phyloP scores from a whole-genome alignment of 1,284 basidiomycete species.

The Tylopilus orsonianus region DNA sequence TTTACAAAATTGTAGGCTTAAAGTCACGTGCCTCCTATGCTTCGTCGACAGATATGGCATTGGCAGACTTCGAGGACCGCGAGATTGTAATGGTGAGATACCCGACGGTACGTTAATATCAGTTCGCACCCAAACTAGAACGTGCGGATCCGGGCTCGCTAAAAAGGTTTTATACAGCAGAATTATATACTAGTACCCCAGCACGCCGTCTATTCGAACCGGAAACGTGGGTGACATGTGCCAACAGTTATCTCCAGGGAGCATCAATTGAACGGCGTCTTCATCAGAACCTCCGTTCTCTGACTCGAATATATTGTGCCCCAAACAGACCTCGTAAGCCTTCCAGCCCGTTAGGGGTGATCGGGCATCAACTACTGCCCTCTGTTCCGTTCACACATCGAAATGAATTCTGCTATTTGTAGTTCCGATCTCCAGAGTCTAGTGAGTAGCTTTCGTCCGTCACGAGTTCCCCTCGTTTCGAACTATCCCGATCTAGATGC shows the following conservation, averaged over 20 bases:
- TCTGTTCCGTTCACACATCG: neutral
- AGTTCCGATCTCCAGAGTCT: conserved; percentile 8
- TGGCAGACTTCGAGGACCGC: neutral
- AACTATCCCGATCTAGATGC: conserved; percentile 13
- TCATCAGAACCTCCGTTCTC: conserved; percentile 4
- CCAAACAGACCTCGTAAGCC: neutral
- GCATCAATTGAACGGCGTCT: conserved; percentile 1
- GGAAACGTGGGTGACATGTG: conserved; percentile 21
- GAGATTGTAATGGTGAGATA: conserved; percentile 4
- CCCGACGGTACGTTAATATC: neutral
- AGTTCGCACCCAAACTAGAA: neutral
- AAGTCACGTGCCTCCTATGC: conserved; percentile 21
- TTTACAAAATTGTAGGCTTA: conserved; percentile 18
- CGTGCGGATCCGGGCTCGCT: conserved; percentile 2
- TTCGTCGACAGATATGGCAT: neutral
- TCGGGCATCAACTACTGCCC: neutral
- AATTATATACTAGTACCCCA: neutral
- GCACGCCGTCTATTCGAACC: conserved; percentile 6
- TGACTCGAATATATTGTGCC: neutral
- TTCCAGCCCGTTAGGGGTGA: neutral
- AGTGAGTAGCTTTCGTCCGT: conserved; percentile 5
- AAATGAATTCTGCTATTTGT: neutral
- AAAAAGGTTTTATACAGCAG: conserved; percentile 1
- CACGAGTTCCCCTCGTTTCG: neutral
- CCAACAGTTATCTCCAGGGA: conserved; percentile 16